Conservation (phyloP, 2,329 filamentous ascomycete genomes). For the Ophiostoma quercus region DNA sequence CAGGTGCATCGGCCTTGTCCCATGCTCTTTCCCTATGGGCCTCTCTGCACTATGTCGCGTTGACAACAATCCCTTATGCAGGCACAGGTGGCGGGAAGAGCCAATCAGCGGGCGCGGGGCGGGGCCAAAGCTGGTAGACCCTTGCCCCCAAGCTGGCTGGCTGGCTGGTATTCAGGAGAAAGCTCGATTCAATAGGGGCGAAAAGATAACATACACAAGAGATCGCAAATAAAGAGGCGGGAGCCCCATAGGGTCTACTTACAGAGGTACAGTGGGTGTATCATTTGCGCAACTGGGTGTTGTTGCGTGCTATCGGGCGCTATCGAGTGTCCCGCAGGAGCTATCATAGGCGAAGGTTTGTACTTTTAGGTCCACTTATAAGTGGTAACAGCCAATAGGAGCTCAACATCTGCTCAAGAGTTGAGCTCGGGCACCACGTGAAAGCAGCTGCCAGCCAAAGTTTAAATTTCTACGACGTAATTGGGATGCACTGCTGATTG, state of each 20-base stretch:
- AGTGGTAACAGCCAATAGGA: not conserved
- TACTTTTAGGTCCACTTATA: not conserved
- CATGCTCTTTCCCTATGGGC: conserved; percentile 7
- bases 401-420: not conserved
- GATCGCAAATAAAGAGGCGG: not conserved
- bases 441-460: not conserved
- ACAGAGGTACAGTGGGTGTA: too few relatives aligned
- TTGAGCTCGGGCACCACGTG: conserved; percentile 5
- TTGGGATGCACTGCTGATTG: conserved; percentile 9
- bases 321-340: not conserved
- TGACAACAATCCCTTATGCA: conserved; percentile 25
- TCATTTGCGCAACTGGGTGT: not conserved
- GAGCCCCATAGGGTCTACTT: not conserved
- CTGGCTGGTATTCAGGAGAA: conserved; percentile 18
- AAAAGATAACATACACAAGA: conserved; percentile 16
- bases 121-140: conserved; percentile 22
- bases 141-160: conserved; percentile 19
- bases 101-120: conserved; percentile 24
- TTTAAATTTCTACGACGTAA: conserved; percentile 12
- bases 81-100: conserved; percentile 23
- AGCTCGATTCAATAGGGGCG: conserved; percentile 22
- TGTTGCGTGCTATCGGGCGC: not conserved
- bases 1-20: conserved; percentile 9
- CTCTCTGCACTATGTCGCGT: not conserved
- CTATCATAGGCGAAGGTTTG: not conserved